Base-by-base conservation (phyloP, 805 yeast genomes). In the Lipomyces sp. region DNA sequence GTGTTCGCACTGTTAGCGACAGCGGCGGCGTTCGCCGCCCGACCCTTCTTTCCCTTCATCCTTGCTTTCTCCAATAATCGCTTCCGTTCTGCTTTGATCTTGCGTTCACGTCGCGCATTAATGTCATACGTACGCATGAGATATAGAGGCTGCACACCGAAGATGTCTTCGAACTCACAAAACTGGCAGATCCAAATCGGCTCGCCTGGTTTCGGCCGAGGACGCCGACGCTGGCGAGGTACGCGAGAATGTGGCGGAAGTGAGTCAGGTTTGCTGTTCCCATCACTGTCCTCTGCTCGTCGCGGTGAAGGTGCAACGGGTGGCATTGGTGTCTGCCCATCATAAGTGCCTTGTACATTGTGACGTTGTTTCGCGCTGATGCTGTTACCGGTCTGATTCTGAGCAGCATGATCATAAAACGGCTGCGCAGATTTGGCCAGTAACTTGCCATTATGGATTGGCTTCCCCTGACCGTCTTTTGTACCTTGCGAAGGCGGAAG, bases 151-250 rank as follows among this genome's bases (percentile, higher is more conserved):
- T 67, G 68, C 35, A 10, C 57, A 33, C 74, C 74, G 48, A 69
- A 69, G 39, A 72, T 58, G 53, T 63, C 69, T 51, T 64, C 65
- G 54, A 64, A 72, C 60, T 72, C 74, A 61, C 74, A 72, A 39
- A 72, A 69, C 60, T 71, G 73, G 59, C 74, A 72, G 48, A 72
- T 59, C 74, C 74, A 72, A 39, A 63, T 35, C 42, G 70, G 71
- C n/a, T 57, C 65, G 18, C 56, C 64, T 10, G 67, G 62, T 13
- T 60, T 57, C 33, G 67, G 73, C 8, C 64, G 64, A n/a, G 62
- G 72, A 4, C 71, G 62, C 24, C 64, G 70, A 11, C 54, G 62
- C 15, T 55, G 63, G 2, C 34, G 18, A 13, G 45, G 65, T 10
- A 58, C 30, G 15, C 61, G 65, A 29, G 30, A 51, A 4, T 24